Evolutionary conservation across 176 grass and related monocot species (phyloP).

Genomic region (Saccharum officinarum): DNA sequence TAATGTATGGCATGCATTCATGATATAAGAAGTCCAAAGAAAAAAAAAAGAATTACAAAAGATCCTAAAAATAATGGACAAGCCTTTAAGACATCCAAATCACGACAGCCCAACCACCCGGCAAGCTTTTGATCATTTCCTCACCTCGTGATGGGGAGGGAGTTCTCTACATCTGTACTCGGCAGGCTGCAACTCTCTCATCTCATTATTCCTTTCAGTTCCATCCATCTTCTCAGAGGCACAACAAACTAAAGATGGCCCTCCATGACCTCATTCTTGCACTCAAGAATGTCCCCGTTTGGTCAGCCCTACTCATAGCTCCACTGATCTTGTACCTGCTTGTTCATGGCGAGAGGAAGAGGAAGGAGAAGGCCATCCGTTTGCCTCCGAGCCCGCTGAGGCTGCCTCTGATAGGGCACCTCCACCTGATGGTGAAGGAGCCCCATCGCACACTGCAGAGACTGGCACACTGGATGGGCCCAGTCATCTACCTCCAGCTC

Average conservation of each 20-base stretch:
- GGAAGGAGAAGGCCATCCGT: not conserved
- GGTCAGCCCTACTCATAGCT: not conserved
- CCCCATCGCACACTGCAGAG: constrained; percentile 12
- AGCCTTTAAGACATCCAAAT: not conserved
- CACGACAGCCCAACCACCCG: not conserved
- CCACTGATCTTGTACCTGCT: not conserved
- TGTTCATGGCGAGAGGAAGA: not conserved
- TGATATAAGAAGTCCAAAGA: not conserved
- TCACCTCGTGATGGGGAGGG: too few species aligned
- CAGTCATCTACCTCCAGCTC: constrained; percentile 23
- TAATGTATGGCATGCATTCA: not conserved
- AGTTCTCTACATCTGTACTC: not conserved
- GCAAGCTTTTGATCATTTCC: not conserved
- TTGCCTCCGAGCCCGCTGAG: not conserved
- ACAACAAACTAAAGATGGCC: not conserved
- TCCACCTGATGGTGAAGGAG: constrained; percentile 19
- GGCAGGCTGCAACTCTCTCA: not conserved
- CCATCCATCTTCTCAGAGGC: not conserved
- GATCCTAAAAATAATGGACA: too few species aligned
- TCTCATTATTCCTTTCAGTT: not conserved
- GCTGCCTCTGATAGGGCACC: constrained; percentile 15
- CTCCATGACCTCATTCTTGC: not conserved
- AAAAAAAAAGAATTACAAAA: not conserved
- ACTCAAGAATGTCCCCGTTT: not conserved
- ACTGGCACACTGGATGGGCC: not conserved